Base-by-base conservation (phyloP, 345 rosid genomes). In the Syzygium aromaticum region DNA sequence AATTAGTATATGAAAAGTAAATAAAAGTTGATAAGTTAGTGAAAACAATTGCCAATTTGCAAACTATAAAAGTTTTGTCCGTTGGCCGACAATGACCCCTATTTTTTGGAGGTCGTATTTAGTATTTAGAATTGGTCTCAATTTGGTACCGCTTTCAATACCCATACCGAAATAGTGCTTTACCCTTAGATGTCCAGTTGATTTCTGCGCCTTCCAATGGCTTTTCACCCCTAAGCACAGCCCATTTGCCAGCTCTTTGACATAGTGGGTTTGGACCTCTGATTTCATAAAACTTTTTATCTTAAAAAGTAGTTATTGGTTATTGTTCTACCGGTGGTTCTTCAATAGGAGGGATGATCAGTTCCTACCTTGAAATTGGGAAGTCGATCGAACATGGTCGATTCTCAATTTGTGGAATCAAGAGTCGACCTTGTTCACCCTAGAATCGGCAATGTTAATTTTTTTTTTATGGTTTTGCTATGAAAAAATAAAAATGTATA, bases 311-410 rank as follows among this genome's bases (percentile, higher is more conserved):
- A 64, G 11, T 30, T 17, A 6, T 0, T 0, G 5, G 0, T 30
- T 64, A 7, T 64, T 4, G 77, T 64, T 64, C 22, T 7, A 30
- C 17, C 16, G 16, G 43, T 0, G 19, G 11, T 30, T 64, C 40
- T 30, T 64, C 43, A 30, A 28, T 22, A 7, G 59, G 27, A 54
- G 3, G 11, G 40, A 17, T 64, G 22, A 30, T 64, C 16, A 8
- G 21, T n/a, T 63, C 30, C 19, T 38, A n/a, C 1, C 10, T 28
- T 14, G 10, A 5, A 63, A 63, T 6, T 3, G 5, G 6, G 11
- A 64, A 28, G 40, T 3, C 1, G 17, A 64, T 0, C 3, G 3
- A 5, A 7, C 0, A 28, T 1, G 77, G 19, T 64, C 11, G 27
- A 1, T 7, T 54, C 11, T 27, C 11, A 22, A 3, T 54, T 9